Base-by-base conservation (phyloP, 2,329 filamentous ascomycete genomes). In the Hirsutella thompsonii region DNA sequence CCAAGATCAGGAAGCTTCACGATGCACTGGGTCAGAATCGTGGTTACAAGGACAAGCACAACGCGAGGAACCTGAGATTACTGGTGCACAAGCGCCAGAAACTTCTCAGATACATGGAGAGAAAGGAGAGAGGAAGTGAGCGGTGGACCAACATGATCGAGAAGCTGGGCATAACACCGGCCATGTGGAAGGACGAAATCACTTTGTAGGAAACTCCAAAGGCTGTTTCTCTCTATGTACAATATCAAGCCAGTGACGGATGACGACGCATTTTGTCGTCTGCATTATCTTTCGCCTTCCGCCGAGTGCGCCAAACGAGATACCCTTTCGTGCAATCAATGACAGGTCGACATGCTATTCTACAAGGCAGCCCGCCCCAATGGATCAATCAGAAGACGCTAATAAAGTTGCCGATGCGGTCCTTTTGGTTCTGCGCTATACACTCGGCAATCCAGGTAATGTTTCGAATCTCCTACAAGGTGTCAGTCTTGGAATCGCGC, bases 391-490 rank as follows among this genome's bases (percentile, higher is more conserved):
- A 94, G 66, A 98, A 94, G 47, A 96, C 92, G 65, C 88, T 94
- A 62, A 98, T 98, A 66, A 94, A 98, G 67, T 96, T 98, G 53
- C 86, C 84, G 60, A 98, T 96, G 59, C 92, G 79, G 64, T 98
- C 92, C 70, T 98, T 98, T 67, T 98, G 92, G 70, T 94, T 95
- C 67, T 98, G 92, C 42, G 92, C 92, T 74, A 98, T 98, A 68
- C 92, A 98, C 66, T 98, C 92, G 19, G 92, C 83, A 62, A 98
- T 98, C 92, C 92, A 98, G 39, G 92, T 96, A 57, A 98, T 94
- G 66, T 98, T 98, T 50, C 92, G 84, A 55, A 96, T 95, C 83
- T 98, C 92, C 89, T 96, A 47, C 6, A 18, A 16, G 14, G 9
- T 34, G 32, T 18, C 32, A 8, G 16, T 34, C 5, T 33, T 5